A percentile compares a stretch with the other conserved stretches of the same genome.
Evolutionary conservation across 129 eudicot genomes (phyloP).

Genomic region (Pulicaria dysenterica): DNA sequence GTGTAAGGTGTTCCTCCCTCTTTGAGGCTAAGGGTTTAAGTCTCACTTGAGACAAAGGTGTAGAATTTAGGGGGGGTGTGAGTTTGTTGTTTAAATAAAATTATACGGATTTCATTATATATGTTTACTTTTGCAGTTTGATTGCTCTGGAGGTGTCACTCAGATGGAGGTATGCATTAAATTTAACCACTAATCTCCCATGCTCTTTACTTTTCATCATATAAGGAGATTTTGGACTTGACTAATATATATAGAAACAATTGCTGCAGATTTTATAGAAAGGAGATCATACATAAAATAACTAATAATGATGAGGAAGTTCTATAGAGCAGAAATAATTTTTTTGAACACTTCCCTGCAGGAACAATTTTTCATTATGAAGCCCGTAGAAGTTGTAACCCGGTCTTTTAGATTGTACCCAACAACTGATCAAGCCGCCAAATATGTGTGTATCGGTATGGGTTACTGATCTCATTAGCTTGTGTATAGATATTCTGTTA

Average conservation of each 20-base stretch:
- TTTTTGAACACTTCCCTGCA: slow-evolving; percentile 27
- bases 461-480: not conserved
- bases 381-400: slow-evolving; percentile 53
- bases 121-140: slow-evolving; percentile 64
- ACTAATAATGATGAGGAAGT: not conserved
- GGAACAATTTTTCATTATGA: slow-evolving; percentile 92
- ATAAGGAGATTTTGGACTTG: not conserved
- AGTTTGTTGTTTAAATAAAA: not conserved
- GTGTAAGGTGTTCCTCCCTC: too few relatives aligned
- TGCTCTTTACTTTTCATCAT: not conserved
- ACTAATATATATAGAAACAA: not conserved
- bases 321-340: not conserved
- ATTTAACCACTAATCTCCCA: not conserved
- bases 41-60: too few relatives aligned
- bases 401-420: slow-evolving; percentile 74
- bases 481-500: not conserved
- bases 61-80: too few relatives aligned
- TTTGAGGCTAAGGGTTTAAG: too few relatives aligned
- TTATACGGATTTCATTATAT: not conserved
- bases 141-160: slow-evolving; percentile 82
- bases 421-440: slow-evolving; percentile 79
- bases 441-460: slow-evolving; percentile 74
- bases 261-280: not conserved
- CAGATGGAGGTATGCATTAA: slow-evolving; percentile 71
- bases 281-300: slow-evolving; percentile 8